phyloP scores from a whole-genome alignment of 116 monocot species.

The Dioscorea cayenensis region DNA sequence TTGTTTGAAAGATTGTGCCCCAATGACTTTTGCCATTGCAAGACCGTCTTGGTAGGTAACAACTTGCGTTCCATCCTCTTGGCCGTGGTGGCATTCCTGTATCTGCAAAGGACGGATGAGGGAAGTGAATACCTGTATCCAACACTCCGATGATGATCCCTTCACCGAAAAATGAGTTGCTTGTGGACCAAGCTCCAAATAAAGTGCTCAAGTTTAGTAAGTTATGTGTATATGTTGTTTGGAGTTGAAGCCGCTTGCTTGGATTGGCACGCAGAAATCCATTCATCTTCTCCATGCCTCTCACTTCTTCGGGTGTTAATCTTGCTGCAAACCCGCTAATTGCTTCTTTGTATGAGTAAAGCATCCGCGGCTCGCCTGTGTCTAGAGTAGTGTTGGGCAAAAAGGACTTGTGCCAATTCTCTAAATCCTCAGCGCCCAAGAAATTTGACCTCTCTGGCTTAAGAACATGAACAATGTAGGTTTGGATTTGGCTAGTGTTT shows the following conservation, averaged over 20 bases:
- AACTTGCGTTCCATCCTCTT: not conserved
- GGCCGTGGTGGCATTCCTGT: not conserved
- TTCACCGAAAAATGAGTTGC: not conserved
- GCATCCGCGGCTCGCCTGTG: not conserved
- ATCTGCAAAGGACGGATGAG: not conserved
- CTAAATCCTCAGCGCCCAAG: not conserved
- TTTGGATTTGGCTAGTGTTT: not conserved
- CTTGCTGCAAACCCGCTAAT: not conserved
- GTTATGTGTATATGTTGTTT: not conserved
- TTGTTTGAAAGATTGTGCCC: not conserved
- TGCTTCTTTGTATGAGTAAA: not conserved
- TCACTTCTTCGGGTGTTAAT: not conserved
- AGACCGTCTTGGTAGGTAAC: not conserved
- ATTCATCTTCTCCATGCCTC: not conserved
- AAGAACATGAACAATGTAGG: not conserved
- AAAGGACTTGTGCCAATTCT: not conserved
- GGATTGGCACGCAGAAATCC: not conserved
- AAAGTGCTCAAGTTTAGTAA: not conserved
- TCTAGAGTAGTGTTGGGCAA: not conserved
- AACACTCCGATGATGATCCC: not conserved
- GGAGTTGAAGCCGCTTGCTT: not conserved
- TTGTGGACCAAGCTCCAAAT: not conserved
- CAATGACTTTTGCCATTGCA: not conserved
- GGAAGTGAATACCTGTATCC: not conserved
- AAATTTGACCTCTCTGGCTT: not conserved